Conservation (phyloP, 805 yeast genomes). For the Blastobotrys muscicola region DNA sequence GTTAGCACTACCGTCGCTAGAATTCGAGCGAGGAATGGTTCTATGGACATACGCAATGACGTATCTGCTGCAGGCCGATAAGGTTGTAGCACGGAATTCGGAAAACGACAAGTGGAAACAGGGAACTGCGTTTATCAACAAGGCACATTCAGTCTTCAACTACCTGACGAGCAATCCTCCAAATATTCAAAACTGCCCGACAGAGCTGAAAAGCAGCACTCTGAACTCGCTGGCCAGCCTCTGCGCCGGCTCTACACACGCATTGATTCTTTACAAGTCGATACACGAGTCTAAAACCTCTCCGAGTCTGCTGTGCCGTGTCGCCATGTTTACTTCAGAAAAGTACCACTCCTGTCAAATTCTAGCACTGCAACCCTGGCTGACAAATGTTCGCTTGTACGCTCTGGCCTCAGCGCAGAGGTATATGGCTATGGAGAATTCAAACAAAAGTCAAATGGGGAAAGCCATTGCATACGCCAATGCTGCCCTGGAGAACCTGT, state of each 20-base stretch:
- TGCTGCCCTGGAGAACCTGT: conserved; percentile 17
- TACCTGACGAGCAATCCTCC: conserved; percentile 16
- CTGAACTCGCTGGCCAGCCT: conserved; percentile 16
- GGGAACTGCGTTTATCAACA: conserved; percentile 21
- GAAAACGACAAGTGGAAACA: conserved; percentile 15
- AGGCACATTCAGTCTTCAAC: conserved; percentile 18
- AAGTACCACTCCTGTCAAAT: conserved; percentile 18
- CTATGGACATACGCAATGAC: conserved; percentile 17
- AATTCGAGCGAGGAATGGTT: conserved; percentile 19
- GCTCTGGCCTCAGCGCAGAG: conserved; percentile 20
- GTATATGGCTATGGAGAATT: conserved; percentile 22
- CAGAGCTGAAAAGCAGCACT: conserved; percentile 18
- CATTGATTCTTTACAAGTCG: conserved; percentile 21
- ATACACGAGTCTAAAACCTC: conserved; percentile 15
- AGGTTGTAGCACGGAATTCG: conserved; percentile 7
- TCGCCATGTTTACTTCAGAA: conserved; percentile 25
- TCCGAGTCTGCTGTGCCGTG: conserved; percentile 22
- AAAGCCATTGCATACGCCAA: conserved; percentile 21
- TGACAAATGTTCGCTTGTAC: conserved; percentile 17
- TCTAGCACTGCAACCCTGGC: conserved; percentile 19
- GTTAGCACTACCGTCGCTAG: conserved; percentile 9
- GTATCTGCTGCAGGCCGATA: conserved; percentile 11
- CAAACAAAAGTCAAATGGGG: conserved; percentile 20
- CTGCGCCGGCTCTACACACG: conserved; percentile 23
- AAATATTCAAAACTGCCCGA: conserved; percentile 4